These are phyloP conservation scores for Jasminum sambac DNA, from an alignment of 257 asterid genomes.

Conservation along the genomic window DNA sequence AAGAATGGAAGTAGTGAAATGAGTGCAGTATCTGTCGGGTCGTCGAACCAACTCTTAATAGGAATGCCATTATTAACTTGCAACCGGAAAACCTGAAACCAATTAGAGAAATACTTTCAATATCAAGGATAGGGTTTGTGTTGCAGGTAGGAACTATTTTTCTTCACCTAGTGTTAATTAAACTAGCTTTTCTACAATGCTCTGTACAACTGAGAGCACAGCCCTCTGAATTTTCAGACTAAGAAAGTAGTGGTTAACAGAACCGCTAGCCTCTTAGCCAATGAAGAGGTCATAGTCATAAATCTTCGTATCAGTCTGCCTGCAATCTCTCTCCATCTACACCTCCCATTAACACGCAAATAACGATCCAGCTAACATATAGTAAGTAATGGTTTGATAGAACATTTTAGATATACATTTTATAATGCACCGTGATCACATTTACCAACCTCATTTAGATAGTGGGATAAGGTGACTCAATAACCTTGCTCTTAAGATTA, in stretches of 20 bases:
- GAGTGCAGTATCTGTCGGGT: constrained; percentile 77
- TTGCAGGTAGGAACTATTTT: not conserved
- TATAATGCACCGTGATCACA: not conserved
- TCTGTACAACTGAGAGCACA: constrained; percentile 6
- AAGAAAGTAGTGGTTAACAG: not conserved
- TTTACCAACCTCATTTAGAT: not conserved
- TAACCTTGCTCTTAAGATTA: not conserved
- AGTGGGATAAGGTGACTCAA: not conserved
- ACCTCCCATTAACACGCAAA: constrained; percentile 1
- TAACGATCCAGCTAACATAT: not conserved
- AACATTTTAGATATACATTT: not conserved
- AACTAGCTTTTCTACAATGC: constrained; percentile 16
- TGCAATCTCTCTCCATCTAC: constrained; percentile 5
- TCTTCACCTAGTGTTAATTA: constrained; percentile 2
- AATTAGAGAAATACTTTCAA: constrained; percentile 24
- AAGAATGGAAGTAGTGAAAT: constrained; percentile 85
- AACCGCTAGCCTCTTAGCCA: not conserved
- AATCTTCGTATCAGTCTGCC: not conserved
- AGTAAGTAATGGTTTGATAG: not conserved
- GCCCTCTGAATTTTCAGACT: not conserved
- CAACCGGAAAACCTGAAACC: constrained; percentile 81
- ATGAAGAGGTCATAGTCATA: not conserved
- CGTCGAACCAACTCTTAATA: constrained; percentile 96
- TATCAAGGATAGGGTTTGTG: constrained; percentile 12
- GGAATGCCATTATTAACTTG: constrained; percentile 99